Evolutionary conservation across 2,329 filamentous ascomycete species (phyloP), one percentile per base, ranked within the genome.

Genomic region (Penicillium janthinellum): DNA sequence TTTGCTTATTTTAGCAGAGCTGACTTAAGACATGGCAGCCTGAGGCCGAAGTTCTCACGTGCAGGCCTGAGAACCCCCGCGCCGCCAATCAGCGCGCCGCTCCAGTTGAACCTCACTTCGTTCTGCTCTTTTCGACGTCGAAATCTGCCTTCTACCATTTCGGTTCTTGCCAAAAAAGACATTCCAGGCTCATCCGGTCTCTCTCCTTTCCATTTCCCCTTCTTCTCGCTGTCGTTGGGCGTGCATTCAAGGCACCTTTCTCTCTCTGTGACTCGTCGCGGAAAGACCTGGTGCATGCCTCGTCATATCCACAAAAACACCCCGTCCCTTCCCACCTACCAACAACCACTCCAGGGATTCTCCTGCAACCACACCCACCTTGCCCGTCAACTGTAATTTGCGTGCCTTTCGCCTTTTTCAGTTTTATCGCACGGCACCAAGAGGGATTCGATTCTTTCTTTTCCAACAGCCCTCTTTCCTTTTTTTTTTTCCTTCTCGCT

Each of bases 231-330:
- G 47, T 51, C 4, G 10, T 47, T 62, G 50, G 64, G 63, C 64
- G 65, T 69, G 63, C 63, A 65, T 60, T 64, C 59, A 69, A 70
- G 67, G 66, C 69, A 60, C 66, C 67, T 70, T 68, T 67, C 65
- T 66, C 61, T 64, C 62, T 68, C 69, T 64, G 64, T 72, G 71
- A 66, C 66, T 72, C 66, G 62, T 64, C 63, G 64, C 64, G 65
- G 63, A 67, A 67, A 67, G 64, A 68, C 64, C 64, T 70, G 70
- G 71, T 73, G 72, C 67, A 73, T 73, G 71, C 71, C 71, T 73
- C 73, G 73, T 75, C 73, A 75, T 74, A 74, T 73, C 73, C 73
- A 75, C 73, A 75, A 73, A 74, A 73, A 72, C 73, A 74, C 64
- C 67, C 71, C 71, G 65, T 70, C 63, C 63, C 62, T 69, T 70